These are phyloP conservation scores for Paraphysoderma sedebokerense DNA, from an alignment of 371 early-diverging fungal genomes.

Conservation along the genomic window DNA sequence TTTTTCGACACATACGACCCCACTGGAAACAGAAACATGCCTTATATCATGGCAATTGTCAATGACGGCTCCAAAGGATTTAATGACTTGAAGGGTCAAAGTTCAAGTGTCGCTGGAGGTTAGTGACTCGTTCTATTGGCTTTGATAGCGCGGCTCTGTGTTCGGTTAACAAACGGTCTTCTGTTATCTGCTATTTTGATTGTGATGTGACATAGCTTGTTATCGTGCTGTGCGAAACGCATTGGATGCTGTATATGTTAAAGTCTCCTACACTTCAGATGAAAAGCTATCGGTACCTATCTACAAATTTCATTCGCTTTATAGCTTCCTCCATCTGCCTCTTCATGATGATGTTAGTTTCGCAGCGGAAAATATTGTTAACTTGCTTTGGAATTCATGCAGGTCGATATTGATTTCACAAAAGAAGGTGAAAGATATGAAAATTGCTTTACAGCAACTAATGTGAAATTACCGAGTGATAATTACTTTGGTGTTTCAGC, in stretches of 20 bases:
- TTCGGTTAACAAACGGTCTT: too few relatives aligned
- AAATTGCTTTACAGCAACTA: conserved; percentile 37
- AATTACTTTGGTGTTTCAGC: conserved; percentile 72
- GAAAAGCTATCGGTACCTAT: background rate
- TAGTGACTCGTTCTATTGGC: too few relatives aligned
- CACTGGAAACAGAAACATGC: conserved; percentile 23
- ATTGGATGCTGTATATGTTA: conserved; percentile 30
- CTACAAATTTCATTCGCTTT: background rate
- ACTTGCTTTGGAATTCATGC: too few relatives aligned
- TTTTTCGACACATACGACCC: conserved; percentile 49
- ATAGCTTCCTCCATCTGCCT: background rate
- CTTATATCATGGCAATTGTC: conserved; percentile 40
- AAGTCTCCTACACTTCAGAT: conserved; percentile 32
- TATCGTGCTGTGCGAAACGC: conserved; percentile 55
- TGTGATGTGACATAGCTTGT: conserved; percentile 45
- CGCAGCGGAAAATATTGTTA: too few relatives aligned
- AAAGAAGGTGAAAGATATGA: conserved; percentile 37
- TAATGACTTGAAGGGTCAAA: conserved; percentile 15
- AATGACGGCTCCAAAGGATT: conserved; percentile 46
- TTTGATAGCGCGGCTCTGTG: too few relatives aligned
- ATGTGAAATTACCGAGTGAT: conserved; percentile 43
- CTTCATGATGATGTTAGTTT: too few relatives aligned
- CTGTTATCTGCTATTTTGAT: too few relatives aligned
- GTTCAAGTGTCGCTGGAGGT: conserved; percentile 23
- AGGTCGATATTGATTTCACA: conserved; percentile 43